Base-by-base conservation (phyloP, 2,329 filamentous ascomycete species). In the Cladosporium sp. region DNA sequence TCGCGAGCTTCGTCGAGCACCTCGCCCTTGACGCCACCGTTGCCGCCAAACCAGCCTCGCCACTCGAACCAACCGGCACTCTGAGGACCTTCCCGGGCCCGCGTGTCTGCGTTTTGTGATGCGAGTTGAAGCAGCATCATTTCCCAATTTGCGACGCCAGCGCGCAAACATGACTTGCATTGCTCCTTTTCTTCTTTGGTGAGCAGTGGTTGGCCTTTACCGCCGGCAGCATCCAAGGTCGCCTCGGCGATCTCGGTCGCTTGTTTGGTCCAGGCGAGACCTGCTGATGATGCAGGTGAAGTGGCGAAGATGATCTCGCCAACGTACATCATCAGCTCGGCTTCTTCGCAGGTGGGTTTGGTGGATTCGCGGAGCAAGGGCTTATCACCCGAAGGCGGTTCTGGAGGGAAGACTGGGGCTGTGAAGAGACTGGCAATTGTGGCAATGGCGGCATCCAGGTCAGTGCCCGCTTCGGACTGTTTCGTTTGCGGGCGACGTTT, bases 251-350 rank as follows among this genome's bases (percentile, higher is more conserved):
- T 77, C 65, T 92, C 88, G 34, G 96, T 90, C 25, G 88, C 92
- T 63, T 96, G 90, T 58, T 91, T 84, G 0, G 93, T 96, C 93
- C 93, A 97, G 5, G 86, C 86, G 1, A 97, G 79, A 0, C 92
- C 93, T 61, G 88, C 87, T 79, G 77, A 17, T 73, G 77, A 17
- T 70, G 64, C 9, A 61, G 78, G 75, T 3, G 83, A 81, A 4
- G 83, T 83, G 0, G 90, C 84, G 73, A 89, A 97, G 34, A 97
- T 82, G 54, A 97, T 96, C 76, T 97, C 93, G 60, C 93, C 93
- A 63, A 97, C 93, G 73, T 96, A 94, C 22, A 92, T 82, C 80
- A 91, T 92, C 14, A 97, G 76, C 0, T 85, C 90, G 2, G 92
- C 91, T 73, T 97, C 92, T 64, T 94, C 88, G 73, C 92, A 97